Evolutionary conservation across 2,329 filamentous ascomycete genomes (phyloP).

Genomic region (Neoascochyta sp.): DNA sequence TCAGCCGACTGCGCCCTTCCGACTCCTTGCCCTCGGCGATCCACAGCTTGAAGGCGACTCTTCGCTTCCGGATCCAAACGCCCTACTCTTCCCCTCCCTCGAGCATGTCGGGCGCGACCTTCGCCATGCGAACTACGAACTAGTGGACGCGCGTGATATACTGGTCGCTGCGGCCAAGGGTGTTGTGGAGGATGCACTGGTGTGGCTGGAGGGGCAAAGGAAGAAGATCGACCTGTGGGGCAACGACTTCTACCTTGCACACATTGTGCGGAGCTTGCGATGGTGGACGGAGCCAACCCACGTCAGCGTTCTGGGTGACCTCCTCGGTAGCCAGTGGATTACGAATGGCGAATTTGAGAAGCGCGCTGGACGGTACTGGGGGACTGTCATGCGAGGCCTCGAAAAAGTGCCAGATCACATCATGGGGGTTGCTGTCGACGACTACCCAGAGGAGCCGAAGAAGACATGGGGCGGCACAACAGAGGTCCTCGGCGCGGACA

Average conservation of each 20-base stretch:
- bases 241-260: conserved; percentile 91
- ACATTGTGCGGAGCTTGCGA: conserved; percentile 78
- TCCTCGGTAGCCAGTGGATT: conserved; percentile 95
- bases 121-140: conserved; percentile 13
- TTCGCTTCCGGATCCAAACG: conserved; percentile 58
- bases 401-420: conserved; percentile 54
- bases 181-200: conserved; percentile 59
- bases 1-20: conserved; percentile 63
- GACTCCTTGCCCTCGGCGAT: conserved; percentile 83
- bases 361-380: conserved; percentile 74
- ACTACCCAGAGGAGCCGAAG: conserved; percentile 4
- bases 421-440: conserved; percentile 19
- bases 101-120: conserved; percentile 30
- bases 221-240: conserved; percentile 87
- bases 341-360: conserved; percentile 75
- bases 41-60: conserved; percentile 92
- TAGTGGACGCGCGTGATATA: conserved; percentile 7
- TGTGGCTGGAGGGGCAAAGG: conserved; percentile 61
- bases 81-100: conserved; percentile 41
- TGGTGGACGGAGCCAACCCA: conserved; percentile 88
- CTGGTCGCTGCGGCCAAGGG: conserved; percentile 16
- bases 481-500: conserved; percentile 45
- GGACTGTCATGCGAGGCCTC: conserved; percentile 67
- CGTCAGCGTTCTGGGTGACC: conserved; percentile 81
- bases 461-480: conserved; percentile 23